These are phyloP conservation scores for Talaromyces liani DNA, from an alignment of 495 filamentous ascomycete genomes.

Conservation along the genomic window DNA sequence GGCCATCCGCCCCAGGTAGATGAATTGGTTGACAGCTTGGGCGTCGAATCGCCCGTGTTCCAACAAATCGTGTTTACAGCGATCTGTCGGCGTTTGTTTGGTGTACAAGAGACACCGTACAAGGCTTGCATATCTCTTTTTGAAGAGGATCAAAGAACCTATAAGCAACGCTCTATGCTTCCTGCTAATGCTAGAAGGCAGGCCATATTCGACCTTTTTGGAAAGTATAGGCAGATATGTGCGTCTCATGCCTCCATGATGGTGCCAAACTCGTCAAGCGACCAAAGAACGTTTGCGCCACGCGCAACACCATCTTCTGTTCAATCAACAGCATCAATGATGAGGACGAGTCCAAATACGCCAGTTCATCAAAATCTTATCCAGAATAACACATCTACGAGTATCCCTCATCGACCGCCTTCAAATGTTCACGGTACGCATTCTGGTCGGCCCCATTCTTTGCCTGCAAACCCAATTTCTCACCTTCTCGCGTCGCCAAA, in stretches of 20 bases:
- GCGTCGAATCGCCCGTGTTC: slow-evolving; percentile 46
- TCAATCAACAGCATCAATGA: background rate
- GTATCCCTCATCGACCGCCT: background rate
- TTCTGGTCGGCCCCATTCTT: background rate
- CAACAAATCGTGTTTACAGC: slow-evolving; percentile 55
- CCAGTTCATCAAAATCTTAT: background rate
- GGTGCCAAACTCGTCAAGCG: background rate
- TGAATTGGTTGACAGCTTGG: slow-evolving; percentile 46
- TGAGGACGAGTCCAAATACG: background rate
- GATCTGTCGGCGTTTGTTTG: slow-evolving; percentile 27
- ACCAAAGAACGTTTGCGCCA: background rate
- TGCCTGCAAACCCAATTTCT: background rate
- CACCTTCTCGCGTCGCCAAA: background rate
- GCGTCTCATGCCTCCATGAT: background rate
- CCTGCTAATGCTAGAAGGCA: background rate
- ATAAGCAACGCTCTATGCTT: slow-evolving; percentile 10
- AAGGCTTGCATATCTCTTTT: slow-evolving; percentile 16
- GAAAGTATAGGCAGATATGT: slow-evolving; percentile 3
- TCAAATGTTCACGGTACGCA: background rate
- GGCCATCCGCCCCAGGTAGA: slow-evolving; percentile 53
- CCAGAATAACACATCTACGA: background rate
- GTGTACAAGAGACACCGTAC: background rate
- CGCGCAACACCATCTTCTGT: background rate
- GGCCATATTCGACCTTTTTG: background rate
- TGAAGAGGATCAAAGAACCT: slow-evolving; percentile 12